A percentile compares a stretch with the other conserved stretches of the same genome.
These are phyloP conservation scores for Picocystis sp. DNA, from an alignment of 163 green algal species.

Conservation along the genomic window DNA sequence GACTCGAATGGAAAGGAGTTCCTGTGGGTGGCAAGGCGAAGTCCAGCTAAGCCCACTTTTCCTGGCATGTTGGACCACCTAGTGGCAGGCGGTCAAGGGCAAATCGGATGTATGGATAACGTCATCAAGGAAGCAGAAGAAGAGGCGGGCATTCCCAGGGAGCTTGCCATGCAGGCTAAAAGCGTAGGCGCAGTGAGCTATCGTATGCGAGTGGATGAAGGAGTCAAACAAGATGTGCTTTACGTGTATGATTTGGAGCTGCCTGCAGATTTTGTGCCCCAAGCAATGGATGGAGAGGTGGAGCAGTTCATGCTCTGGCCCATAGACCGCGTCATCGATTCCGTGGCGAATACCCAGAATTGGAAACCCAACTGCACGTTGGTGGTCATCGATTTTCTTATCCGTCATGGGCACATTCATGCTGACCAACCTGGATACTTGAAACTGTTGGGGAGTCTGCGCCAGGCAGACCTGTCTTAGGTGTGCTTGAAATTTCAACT, in stretches of 20 bases:
- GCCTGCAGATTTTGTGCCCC: slow-evolving; percentile 56
- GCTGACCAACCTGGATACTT: slow-evolving; percentile 56
- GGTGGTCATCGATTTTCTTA: slow-evolving; percentile 81
- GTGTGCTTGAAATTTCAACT: neutral
- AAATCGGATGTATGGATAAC: slow-evolving; percentile 49
- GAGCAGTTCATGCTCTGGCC: slow-evolving; percentile 44
- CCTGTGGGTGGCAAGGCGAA: slow-evolving; percentile 74
- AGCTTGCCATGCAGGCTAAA: slow-evolving; percentile 27
- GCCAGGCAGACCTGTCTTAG: slow-evolving; percentile 18
- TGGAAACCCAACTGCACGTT: slow-evolving; percentile 90
- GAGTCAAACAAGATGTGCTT: slow-evolving; percentile 73
- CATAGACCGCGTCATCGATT: slow-evolving; percentile 32
- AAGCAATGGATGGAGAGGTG: slow-evolving; percentile 34
- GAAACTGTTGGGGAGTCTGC: slow-evolving; percentile 33
- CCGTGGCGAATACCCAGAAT: slow-evolving; percentile 21
- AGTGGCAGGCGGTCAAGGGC: slow-evolving; percentile 68
- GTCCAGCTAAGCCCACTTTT: slow-evolving; percentile 68
- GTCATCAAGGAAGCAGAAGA: slow-evolving; percentile 87
- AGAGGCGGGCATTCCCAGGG: slow-evolving; percentile 65
- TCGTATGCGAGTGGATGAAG: slow-evolving; percentile 11
- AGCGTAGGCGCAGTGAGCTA: slow-evolving; percentile 8
- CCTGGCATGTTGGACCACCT: slow-evolving; percentile 86
- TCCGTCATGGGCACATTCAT: slow-evolving; percentile 49
- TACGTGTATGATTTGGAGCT: slow-evolving; percentile 92
- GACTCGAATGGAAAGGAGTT: slow-evolving; percentile 22